Conservation (phyloP, 208 protist genomes). For the Trichomonas gallinae region DNA sequence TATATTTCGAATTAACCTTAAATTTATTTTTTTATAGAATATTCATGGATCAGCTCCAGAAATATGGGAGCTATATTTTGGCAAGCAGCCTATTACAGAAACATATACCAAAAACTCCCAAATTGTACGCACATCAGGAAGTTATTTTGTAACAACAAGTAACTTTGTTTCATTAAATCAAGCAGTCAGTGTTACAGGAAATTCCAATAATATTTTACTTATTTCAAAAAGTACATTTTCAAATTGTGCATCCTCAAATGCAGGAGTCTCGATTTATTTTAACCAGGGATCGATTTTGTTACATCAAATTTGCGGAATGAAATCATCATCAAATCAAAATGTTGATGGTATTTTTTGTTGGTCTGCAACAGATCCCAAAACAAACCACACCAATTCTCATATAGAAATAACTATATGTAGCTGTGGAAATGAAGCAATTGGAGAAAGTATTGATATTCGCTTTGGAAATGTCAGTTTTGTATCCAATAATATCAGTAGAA, state of each 20-base stretch:
- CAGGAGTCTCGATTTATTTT: background rate
- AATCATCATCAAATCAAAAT: background rate
- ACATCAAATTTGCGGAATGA: background rate
- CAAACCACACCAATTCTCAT: background rate
- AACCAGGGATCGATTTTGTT: background rate
- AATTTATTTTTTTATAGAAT: no score
- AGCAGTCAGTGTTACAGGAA: background rate
- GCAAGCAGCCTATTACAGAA: background rate
- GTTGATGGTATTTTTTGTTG: background rate
- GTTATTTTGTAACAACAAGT: no score
- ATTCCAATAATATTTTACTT: background rate
- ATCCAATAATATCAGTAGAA: no score
- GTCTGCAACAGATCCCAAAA: background rate
- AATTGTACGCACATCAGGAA: no score
- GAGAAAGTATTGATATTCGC: background rate
- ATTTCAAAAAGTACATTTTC: background rate
- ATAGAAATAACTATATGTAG: background rate
- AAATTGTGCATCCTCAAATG: background rate
- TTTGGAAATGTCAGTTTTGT: background rate
- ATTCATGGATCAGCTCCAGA: no score
- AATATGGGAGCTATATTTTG: background rate
- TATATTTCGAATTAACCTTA: no score
- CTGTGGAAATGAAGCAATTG: background rate
- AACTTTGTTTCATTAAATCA: no score
- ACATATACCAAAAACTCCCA: no score